Evolutionary conservation across 1,139 yeast species (phyloP), one percentile per base, ranked within the genome.

Genomic region (Cylindricascospora bacillispora): DNA sequence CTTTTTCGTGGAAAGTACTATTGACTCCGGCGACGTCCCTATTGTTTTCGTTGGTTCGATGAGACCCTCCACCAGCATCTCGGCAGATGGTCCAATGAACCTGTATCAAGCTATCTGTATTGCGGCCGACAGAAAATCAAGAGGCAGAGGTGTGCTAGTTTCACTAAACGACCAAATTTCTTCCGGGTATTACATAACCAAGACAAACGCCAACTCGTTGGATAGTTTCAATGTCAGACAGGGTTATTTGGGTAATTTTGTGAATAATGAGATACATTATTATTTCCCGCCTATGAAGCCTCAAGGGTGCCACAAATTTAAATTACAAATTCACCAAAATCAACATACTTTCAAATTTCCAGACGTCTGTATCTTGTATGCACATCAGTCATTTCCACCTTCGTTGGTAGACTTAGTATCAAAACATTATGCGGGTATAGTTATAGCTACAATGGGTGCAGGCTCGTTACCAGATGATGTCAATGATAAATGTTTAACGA

Each of bases 1-100:
- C 1, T 75, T 74, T 43, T 75, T 75, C 48, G 56, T 75, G 26
- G 80, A 74, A 41, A 57, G 69, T 35, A 70, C 80, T 3, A 56
- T 74, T 22, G 63, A 67, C 34, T 62, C 73, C 22, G 62, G 62
- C 35, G 60, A 60, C 29, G 69, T 72, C 35, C 81, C 81, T 2
- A 67, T 75, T 29, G 81, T 74, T 4, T 56, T 75, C 49, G 74
- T 80, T 35, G 83, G 83, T 1, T 69, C 78, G 2, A 75, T 75
- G 83, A 62, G 83, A 43, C 83, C 83, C 1, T 69, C 77, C 6
- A 71, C 80, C 2, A 71, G 77, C 19, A 67, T 75, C 28, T 71
- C 79, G 2, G 72, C 79, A 5, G 83, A 75, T 47, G 82, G 82
- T 2, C 77, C 80, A 4, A 73, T 75, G 75, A 75, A 75, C 49